Base-by-base conservation (phyloP, 441 rosid species). In the Dalechampia spathulata region DNA sequence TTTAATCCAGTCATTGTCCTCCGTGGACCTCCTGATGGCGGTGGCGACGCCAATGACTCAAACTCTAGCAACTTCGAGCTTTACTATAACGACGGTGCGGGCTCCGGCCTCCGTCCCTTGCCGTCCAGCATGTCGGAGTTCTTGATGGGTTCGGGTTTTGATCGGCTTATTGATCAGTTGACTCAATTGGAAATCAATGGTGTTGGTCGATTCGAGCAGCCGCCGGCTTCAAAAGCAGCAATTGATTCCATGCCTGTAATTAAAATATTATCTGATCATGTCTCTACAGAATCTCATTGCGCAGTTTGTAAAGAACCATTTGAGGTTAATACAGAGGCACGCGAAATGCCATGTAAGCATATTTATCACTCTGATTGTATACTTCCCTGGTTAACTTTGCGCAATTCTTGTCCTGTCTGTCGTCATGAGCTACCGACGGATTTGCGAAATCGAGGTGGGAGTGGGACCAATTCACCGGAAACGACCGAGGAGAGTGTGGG, bases 261-360 rank as follows among this genome's bases (percentile, higher is more conserved):
- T 27, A 73, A 60, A 61, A 75, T 83, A 38, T 13, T 57, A 0
- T 48, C 53, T 8, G 42, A 64, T 27, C 90, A 83, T 40, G 62
- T 81, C 0, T 58, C 58, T 10, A 49, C 53, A 14, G 90, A 79
- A 19, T 71, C 74, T 20, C 80, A 80, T 39, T 85, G 93, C 27
- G 89, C 93, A 2, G 87, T 85, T 30, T 85, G 89, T 41, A 82
- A 72, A 61, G 93, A 85, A 50, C 56, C 60, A 0, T 85, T 85
- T 65, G 87, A 80, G 62, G 49, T 74, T 0, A 70, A 77, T 2
- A 36, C 66, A 6, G 87, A 78, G 51, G 80, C 82, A 17, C 70
- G 83, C 0, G 85, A 85, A 60, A 80, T 85, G 89, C 86, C 89
- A 6, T 85, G 92, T 62, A 78, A 82, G 56, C 92, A 82, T 55